These are phyloP conservation scores for Marasmius oreades DNA, from an alignment of 1,284 basidiomycete genomes.

Conservation along the genomic window DNA sequence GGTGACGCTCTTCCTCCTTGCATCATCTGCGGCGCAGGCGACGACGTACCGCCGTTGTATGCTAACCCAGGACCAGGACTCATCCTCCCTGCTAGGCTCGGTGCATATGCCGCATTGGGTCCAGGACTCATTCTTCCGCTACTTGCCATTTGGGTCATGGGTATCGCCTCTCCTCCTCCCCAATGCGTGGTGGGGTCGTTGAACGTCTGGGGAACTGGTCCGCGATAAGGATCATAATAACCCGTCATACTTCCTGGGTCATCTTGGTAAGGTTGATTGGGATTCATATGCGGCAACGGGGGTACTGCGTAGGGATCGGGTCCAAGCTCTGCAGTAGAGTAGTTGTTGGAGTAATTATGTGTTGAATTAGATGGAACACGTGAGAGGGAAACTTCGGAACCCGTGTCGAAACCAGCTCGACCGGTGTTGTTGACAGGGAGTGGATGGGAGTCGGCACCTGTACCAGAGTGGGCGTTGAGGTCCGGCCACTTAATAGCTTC, in stretches of 20 bases:
- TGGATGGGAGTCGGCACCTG: conserved; percentile 43
- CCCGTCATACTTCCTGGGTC: conserved; percentile 47
- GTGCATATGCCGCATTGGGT: conserved; percentile 30
- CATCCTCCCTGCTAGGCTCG: conserved; percentile 18
- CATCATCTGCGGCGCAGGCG: conserved; percentile 26
- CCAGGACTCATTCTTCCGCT: conserved; percentile 39
- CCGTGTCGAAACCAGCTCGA: conserved; percentile 61
- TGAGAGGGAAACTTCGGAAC: conserved; percentile 53
- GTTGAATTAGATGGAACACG: conserved; percentile 55
- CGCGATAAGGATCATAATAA: conserved; percentile 77
- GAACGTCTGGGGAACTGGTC: conserved; percentile 65
- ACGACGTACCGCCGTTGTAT: conserved; percentile 34
- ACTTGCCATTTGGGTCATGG: conserved; percentile 66
- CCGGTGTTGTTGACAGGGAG: conserved; percentile 64
- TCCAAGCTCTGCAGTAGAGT: conserved; percentile 39
- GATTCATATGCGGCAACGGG: conserved; percentile 78
- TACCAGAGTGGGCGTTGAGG: conserved; percentile 59
- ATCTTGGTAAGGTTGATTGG: conserved; percentile 67
- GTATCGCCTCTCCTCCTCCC: conserved; percentile 54
- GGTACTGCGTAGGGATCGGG: conserved; percentile 77
- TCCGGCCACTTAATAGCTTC: conserved; percentile 88
- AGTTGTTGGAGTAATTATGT: conserved; percentile 14
- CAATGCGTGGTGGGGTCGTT: conserved; percentile 36
- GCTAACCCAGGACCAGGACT: conserved; percentile 18
- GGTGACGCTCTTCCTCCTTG: conserved; percentile 43